These are phyloP conservation scores for Catenaria anguillulae DNA, from an alignment of 371 early-diverging fungal species.

Conservation along the genomic window DNA sequence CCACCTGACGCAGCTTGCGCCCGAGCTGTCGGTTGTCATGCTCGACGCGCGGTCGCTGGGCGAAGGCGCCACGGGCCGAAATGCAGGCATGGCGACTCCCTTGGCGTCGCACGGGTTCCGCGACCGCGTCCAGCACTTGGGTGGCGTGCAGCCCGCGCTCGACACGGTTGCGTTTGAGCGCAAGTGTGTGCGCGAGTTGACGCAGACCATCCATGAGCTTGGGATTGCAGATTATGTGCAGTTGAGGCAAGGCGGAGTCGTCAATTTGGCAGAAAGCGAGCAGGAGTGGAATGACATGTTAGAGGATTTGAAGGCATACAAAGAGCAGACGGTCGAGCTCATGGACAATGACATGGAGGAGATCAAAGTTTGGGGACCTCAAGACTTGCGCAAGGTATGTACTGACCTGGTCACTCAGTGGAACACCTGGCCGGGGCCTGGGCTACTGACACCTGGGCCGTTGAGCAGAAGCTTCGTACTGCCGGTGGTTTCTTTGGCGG, in stretches of 20 bases:
- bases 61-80: slow-evolving; percentile 1
- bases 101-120: neutral
- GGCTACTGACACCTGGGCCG: too few species aligned
- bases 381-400: too few species aligned
- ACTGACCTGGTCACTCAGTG: too few species aligned
- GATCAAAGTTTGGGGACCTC: neutral
- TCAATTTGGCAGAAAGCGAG: neutral
- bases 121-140: neutral
- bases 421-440: too few species aligned
- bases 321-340: neutral
- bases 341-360: neutral
- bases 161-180: slow-evolving; percentile 1
- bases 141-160: neutral
- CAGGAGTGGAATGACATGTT: neutral
- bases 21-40: neutral
- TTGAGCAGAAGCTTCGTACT: too few species aligned
- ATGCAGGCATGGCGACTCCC: neutral
- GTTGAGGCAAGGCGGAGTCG: neutral
- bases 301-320: neutral
- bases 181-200: neutral
- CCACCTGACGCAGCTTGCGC: neutral
- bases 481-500: neutral
- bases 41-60: neutral
- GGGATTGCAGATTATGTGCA: neutral
- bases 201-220: neutral